phyloP scores from a whole-genome alignment of 345 rosid species.

The Euphorbia pulcherrima region DNA sequence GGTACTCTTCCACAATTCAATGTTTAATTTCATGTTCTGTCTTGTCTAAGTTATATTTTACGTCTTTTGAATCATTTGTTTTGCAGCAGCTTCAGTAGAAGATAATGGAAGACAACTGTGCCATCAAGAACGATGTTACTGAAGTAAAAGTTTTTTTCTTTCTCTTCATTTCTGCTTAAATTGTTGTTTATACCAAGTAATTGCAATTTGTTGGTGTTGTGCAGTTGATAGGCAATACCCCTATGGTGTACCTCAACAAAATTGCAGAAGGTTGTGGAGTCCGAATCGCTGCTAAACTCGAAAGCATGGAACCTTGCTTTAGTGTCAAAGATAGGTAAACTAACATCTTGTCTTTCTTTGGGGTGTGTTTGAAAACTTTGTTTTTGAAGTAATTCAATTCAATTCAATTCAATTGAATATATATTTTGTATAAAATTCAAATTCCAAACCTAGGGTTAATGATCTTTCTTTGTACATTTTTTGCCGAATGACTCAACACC shows the following conservation, averaged over 20 bases:
- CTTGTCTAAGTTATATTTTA: background rate
- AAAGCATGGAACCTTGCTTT: slow-evolving; percentile 72
- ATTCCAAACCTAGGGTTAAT: too few relatives aligned
- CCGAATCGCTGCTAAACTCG: slow-evolving; percentile 79
- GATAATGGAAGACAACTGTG: slow-evolving; percentile 13
- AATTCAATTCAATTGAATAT: too few relatives aligned
- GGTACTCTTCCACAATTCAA: background rate
- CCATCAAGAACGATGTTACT: slow-evolving; percentile 18
- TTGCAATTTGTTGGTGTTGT: background rate
- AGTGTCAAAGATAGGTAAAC: slow-evolving; percentile 78
- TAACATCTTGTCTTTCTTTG: too few relatives aligned
- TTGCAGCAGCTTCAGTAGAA: slow-evolving; percentile 10
- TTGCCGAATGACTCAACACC: too few relatives aligned
- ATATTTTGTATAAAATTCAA: too few relatives aligned
- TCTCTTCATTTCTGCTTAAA: background rate
- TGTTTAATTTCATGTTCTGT: background rate
- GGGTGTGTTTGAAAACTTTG: too few relatives aligned
- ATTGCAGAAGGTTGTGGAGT: slow-evolving; percentile 70
- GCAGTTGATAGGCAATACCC: slow-evolving; percentile 82
- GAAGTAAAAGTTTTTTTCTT: background rate
- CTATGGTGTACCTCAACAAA: slow-evolving; percentile 71
- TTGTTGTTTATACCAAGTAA: background rate
- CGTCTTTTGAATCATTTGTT: background rate
- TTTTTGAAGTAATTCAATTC: too few relatives aligned
- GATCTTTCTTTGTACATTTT: background rate